Evolutionary conservation across 805 yeast genomes (phyloP).

Genomic region (Teunomyces aglyptinius): DNA sequence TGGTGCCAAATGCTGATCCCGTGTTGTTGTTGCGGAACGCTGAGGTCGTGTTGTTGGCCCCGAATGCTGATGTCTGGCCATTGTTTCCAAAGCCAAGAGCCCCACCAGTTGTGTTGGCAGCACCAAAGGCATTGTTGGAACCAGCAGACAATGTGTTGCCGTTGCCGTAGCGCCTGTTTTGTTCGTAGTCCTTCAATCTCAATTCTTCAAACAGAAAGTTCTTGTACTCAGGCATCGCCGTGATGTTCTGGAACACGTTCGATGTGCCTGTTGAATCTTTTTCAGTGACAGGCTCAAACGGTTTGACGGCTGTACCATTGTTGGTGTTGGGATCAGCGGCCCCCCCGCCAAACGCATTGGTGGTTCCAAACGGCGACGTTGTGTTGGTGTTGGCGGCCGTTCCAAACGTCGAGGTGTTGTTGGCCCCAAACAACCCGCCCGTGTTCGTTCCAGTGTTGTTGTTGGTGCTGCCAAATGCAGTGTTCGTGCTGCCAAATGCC

Average conservation of each 20-base stretch:
- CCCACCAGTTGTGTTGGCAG: constrained; percentile 10
- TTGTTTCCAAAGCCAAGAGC: constrained; percentile 24
- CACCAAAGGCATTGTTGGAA: constrained; percentile 29
- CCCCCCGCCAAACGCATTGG: constrained; percentile 24
- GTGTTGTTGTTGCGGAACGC: constrained; percentile 20
- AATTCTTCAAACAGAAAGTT: constrained; percentile 84
- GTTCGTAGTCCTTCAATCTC: constrained; percentile 83
- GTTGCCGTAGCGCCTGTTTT: constrained; percentile 62
- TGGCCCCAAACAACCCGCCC: constrained; percentile 27
- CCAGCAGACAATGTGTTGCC: constrained; percentile 9
- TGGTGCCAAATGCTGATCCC: constrained; percentile 15
- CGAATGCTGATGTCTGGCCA: constrained; percentile 15
- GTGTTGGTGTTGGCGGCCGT: constrained; percentile 11
- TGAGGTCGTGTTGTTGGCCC: constrained; percentile 19
- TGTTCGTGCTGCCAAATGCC: constrained; percentile 10
- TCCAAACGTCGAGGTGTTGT: constrained; percentile 18
- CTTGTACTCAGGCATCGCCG: constrained; percentile 88
- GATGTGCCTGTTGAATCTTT: constrained; percentile 62
- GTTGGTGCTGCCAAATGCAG: constrained; percentile 38
- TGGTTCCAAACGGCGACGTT: constrained; percentile 29
- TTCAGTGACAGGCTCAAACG: constrained; percentile 69
- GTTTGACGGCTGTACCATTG: constrained; percentile 70
- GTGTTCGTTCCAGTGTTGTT: constrained; percentile 8
- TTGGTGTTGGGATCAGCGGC: constrained; percentile 31
- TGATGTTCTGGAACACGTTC: constrained; percentile 67